Percentiles rank a stretch among this genome's conserved stretches.
Conservation (phyloP, 2,329 filamentous ascomycete species). For the Fusarium lateritium region DNA sequence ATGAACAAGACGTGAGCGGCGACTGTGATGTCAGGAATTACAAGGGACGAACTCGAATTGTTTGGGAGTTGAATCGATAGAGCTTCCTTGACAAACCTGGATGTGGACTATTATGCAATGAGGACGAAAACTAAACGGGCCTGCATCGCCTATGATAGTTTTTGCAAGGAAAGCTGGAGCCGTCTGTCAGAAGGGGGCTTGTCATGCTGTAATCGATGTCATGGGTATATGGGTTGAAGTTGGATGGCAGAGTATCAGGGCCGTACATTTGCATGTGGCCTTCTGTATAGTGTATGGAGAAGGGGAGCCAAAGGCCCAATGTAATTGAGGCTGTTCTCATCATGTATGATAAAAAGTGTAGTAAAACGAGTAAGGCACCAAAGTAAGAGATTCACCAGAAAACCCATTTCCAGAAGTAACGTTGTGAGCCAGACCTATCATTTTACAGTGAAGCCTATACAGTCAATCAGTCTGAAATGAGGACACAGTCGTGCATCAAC, state of each 20-base stretch:
- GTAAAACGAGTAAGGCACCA: too few species aligned
- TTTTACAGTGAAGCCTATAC: not conserved
- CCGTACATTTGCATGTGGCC: constrained; percentile 66
- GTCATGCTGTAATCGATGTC: constrained; percentile 79
- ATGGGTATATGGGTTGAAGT: constrained; percentile 62
- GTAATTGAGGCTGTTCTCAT: not conserved
- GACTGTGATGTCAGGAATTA: too few species aligned
- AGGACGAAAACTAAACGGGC: too few species aligned
- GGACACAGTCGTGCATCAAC: not conserved
- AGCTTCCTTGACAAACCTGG: too few species aligned
- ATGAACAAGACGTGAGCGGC: too few species aligned
- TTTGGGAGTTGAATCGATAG: too few species aligned
- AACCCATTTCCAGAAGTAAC: too few species aligned
- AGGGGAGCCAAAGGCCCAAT: not conserved
- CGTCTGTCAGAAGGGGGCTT: constrained; percentile 71
- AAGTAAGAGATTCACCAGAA: too few species aligned
- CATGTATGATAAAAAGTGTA: not conserved
- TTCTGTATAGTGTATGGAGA: not conserved
- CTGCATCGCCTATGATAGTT: constrained; percentile 69
- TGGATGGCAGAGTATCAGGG: constrained; percentile 66
- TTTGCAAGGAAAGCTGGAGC: constrained; percentile 82
- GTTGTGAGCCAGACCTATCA: not conserved
- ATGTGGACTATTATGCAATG: too few species aligned
- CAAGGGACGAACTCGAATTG: too few species aligned
- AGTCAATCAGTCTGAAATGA: not conserved